These are phyloP conservation scores for Leccinum subrobustum DNA, from an alignment of 1,284 basidiomycete species.

Conservation along the genomic window DNA sequence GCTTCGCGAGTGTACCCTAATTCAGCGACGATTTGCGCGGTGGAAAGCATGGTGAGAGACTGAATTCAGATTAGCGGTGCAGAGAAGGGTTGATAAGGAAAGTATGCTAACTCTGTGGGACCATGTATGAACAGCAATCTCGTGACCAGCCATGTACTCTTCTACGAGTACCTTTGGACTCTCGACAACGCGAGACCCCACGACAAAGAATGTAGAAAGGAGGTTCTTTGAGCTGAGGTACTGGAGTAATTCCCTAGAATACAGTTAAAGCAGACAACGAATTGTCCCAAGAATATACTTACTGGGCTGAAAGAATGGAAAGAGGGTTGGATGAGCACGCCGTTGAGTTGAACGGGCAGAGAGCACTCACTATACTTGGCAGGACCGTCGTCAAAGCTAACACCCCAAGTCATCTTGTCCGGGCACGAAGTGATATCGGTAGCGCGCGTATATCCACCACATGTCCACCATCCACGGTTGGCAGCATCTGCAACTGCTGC, in stretches of 20 bases:
- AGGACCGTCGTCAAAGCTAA: constrained; percentile 86
- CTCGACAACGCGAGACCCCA: constrained; percentile 88
- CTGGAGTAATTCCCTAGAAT: constrained; percentile 58
- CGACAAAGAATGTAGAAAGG: constrained; percentile 87
- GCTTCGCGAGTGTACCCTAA: constrained; percentile 89
- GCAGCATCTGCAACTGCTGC: constrained; percentile 56
- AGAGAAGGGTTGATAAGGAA: background rate
- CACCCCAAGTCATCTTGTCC: constrained; percentile 78
- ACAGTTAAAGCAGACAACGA: constrained; percentile 9
- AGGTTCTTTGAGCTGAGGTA: constrained; percentile 68
- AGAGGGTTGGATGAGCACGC: constrained; percentile 4
- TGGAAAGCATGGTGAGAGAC: constrained; percentile 82
- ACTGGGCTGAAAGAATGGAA: constrained; percentile 43
- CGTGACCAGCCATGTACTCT: constrained; percentile 85
- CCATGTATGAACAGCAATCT: constrained; percentile 80
- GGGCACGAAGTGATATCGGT: constrained; percentile 77
- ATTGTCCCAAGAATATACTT: constrained; percentile 26
- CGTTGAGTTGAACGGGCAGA: background rate
- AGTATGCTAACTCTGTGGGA: constrained; percentile 54
- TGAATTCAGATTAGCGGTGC: constrained; percentile 25
- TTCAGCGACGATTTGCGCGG: constrained; percentile 88
- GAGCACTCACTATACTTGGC: constrained; percentile 67
- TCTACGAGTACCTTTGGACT: constrained; percentile 74
- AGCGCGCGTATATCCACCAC: constrained; percentile 72
- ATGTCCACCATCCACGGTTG: constrained; percentile 83